Conservation (phyloP, 2,329 filamentous ascomycete species). For the Ustulina deusta region DNA sequence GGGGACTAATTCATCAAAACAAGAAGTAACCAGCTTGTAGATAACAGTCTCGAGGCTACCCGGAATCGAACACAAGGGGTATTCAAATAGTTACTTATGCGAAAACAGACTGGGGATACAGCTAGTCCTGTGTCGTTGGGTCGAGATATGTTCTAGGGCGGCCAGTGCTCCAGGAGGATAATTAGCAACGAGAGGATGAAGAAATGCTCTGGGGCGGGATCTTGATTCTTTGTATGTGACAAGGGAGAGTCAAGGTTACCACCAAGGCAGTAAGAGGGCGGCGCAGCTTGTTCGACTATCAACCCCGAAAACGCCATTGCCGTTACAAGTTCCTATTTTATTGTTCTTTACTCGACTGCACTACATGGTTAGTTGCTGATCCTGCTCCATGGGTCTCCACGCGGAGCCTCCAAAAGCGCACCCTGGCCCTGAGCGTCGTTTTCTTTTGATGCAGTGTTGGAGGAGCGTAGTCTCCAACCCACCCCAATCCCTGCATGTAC, state of each 20-base stretch:
- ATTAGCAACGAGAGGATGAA: slow-evolving; percentile 1
- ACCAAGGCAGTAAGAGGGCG: slow-evolving; percentile 27
- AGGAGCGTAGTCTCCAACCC: slow-evolving; percentile 27
- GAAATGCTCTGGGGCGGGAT: slow-evolving; percentile 20
- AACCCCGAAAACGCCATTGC: slow-evolving; percentile 26
- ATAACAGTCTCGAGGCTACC: not conserved
- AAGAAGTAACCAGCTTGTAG: slow-evolving; percentile 1
- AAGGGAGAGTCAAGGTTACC: slow-evolving; percentile 25
- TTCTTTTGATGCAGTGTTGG: slow-evolving; percentile 25
- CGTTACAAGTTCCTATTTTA: slow-evolving; percentile 28
- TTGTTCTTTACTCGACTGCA: slow-evolving; percentile 13
- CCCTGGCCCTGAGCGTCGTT: slow-evolving; percentile 14
- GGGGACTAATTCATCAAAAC: not conserved
- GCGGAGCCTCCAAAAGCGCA: slow-evolving; percentile 37
- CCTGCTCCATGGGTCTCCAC: slow-evolving; percentile 26
- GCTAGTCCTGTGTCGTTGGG: not conserved
- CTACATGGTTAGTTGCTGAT: not conserved
- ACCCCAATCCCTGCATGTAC: slow-evolving; percentile 34
- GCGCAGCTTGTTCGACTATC: slow-evolving; percentile 32
- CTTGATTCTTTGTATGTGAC: slow-evolving; percentile 37
- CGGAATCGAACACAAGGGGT: not conserved
- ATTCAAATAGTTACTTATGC: slow-evolving; percentile 11
- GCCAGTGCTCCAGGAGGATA: slow-evolving; percentile 8
- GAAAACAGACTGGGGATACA: slow-evolving; percentile 4
- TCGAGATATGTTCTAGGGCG: slow-evolving; percentile 16